These are phyloP conservation scores for Alternaria hordeiaustralica DNA, from an alignment of 2,329 filamentous ascomycete genomes.

Conservation along the genomic window DNA sequence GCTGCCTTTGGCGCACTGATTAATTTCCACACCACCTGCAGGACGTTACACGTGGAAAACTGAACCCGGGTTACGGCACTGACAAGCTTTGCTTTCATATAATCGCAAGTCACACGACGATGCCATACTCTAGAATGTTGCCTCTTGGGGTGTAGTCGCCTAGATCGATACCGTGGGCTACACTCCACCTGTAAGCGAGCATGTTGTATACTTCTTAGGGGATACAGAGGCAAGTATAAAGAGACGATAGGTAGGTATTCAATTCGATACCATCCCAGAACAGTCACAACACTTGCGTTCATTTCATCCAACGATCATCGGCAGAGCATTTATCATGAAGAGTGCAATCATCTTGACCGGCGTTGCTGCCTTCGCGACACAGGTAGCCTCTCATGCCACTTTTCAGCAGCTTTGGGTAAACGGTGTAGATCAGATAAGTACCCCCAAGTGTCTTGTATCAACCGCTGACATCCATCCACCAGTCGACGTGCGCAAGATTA, in stretches of 20 bases:
- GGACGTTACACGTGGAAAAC: not conserved
- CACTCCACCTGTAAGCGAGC: not conserved
- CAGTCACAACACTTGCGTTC: not conserved
- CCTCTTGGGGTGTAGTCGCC: not conserved
- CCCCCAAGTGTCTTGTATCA: not conserved
- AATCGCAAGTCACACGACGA: conserved; percentile 14
- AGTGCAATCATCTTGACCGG: conserved; percentile 5
- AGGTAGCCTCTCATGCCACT: conserved; percentile 36
- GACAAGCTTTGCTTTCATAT: conserved; percentile 14
- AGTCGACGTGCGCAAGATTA: conserved; percentile 34
- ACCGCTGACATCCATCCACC: conserved; percentile 11
- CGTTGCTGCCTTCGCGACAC: conserved; percentile 37
- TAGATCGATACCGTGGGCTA: not conserved
- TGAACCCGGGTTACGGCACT: conserved; percentile 6
- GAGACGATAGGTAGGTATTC: not conserved
- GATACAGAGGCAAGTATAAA: conserved; percentile 1
- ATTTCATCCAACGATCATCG: not conserved
- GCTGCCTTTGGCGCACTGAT: not conserved
- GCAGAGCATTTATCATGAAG: conserved; percentile 2
- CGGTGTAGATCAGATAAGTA: conserved; percentile 36
- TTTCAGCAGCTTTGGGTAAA: conserved; percentile 44
- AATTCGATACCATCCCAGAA: not conserved
- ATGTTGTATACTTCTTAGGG: not conserved
- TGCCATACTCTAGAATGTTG: not conserved
- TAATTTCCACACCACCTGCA: conserved; percentile 13